Evolutionary conservation across 108 stramenopile species (phyloP).

Genomic region (Cyclotella distinguenda): DNA sequence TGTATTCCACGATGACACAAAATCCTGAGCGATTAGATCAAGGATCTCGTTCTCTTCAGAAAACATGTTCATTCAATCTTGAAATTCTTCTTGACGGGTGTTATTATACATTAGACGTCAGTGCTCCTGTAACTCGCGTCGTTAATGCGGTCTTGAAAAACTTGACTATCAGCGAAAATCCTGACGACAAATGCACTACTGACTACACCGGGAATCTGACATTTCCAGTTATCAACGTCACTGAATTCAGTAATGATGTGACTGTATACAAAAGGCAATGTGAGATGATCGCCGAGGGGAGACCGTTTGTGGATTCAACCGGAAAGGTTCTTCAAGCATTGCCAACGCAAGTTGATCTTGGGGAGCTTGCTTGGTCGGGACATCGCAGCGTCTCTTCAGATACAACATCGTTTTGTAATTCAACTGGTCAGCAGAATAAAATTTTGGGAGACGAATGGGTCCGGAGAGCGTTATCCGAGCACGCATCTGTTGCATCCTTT

Average conservation of each 20-base stretch:
- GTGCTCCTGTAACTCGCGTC: conserved; percentile 8
- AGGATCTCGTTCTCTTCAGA: background rate
- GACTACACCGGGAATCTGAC: conserved; percentile 2
- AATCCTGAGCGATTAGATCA: background rate
- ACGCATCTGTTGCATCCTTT: conserved; percentile 61
- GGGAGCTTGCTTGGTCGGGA: background rate
- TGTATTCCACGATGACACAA: background rate
- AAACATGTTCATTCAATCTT: conserved; percentile 15
- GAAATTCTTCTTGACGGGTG: conserved; percentile 24
- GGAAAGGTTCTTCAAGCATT: conserved; percentile 26
- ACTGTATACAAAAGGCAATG: background rate
- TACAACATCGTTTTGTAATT: background rate
- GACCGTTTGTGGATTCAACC: conserved; percentile 49
- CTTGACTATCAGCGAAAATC: background rate
- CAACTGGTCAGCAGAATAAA: background rate
- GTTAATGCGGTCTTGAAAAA: conserved; percentile 2
- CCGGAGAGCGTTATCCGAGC: conserved; percentile 50
- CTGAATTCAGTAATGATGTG: background rate
- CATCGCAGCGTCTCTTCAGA: background rate
- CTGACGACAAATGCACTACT: conserved; percentile 9
- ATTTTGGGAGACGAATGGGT: conserved; percentile 45
- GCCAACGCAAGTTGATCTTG: background rate
- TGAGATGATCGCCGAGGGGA: conserved; percentile 9
- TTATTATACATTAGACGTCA: conserved; percentile 7
- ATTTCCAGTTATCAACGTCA: background rate